Evolutionary conservation across 2,329 filamentous ascomycete species (phyloP).

Genomic region (Pyrenochaeta sp.): DNA sequence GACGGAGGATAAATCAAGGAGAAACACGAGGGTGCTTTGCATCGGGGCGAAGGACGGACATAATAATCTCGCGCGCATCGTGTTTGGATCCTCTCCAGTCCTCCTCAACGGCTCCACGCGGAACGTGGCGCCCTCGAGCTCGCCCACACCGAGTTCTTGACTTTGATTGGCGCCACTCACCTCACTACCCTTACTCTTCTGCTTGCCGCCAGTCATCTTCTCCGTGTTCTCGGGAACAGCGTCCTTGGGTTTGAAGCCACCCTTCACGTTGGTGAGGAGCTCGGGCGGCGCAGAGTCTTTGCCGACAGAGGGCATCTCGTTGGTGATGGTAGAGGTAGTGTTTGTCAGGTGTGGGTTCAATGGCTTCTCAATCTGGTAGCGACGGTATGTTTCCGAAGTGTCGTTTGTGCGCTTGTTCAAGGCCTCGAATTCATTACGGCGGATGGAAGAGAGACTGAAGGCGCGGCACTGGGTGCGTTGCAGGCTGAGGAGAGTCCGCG

Average conservation of each 20-base stretch:
- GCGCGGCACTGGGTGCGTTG: slow-evolving; percentile 43
- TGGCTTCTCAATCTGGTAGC: slow-evolving; percentile 64
- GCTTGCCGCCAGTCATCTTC: slow-evolving; percentile 70
- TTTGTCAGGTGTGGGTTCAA: slow-evolving; percentile 70
- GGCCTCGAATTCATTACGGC: slow-evolving; percentile 48
- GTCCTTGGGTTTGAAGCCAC: slow-evolving; percentile 65
- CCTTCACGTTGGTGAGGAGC: slow-evolving; percentile 64
- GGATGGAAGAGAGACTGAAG: slow-evolving; percentile 48
- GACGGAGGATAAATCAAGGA: not conserved
- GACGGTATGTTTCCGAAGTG: slow-evolving; percentile 62
- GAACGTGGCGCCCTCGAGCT: slow-evolving; percentile 65
- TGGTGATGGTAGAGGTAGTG: slow-evolving; percentile 68
- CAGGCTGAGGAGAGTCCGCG: slow-evolving; percentile 50
- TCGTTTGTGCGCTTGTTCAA: slow-evolving; percentile 61
- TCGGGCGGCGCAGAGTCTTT: slow-evolving; percentile 66
- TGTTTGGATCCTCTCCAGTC: slow-evolving; percentile 81
- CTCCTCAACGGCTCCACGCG: slow-evolving; percentile 88
- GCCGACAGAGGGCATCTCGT: slow-evolving; percentile 68
- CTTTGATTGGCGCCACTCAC: slow-evolving; percentile 37
- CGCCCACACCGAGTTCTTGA: slow-evolving; percentile 40
- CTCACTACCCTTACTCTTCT: slow-evolving; percentile 55
- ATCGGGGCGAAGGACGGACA: slow-evolving; percentile 59
- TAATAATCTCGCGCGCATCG: slow-evolving; percentile 86
- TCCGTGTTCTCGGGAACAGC: slow-evolving; percentile 68
- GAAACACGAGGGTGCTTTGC: slow-evolving; percentile 4